These are phyloP conservation scores for Xylariaceae sp. DNA, from an alignment of 2,329 filamentous ascomycete species.

Conservation along the genomic window DNA sequence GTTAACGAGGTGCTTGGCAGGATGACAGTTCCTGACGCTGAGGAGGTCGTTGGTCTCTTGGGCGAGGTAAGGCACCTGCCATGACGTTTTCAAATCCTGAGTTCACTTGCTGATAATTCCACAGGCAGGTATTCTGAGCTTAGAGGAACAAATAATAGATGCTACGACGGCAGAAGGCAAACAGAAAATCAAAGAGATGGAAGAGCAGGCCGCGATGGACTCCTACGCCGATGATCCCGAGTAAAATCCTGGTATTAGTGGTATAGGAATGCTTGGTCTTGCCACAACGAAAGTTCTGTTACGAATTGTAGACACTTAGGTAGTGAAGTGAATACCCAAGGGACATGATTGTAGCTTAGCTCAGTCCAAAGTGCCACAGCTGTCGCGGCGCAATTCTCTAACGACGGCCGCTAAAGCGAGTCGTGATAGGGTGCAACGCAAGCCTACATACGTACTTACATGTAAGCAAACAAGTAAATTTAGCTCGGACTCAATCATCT, in stretches of 20 bases:
- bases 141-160: conserved; percentile 94
- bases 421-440: no score
- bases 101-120: conserved; percentile 32
- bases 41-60: conserved; percentile 81
- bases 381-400: no score
- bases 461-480: no score
- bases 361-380: no score
- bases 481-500: no score
- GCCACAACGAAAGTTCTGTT: no score
- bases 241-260: conserved; percentile 34
- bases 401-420: no score
- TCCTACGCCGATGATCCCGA: conserved; percentile 50
- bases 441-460: no score
- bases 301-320: no score
- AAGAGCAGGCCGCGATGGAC: conserved; percentile 57
- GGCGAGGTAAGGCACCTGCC: conserved; percentile 62
- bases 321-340: no score
- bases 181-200: conserved; percentile 77
- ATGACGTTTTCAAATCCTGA: neutral
- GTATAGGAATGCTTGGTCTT: no score
- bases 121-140: conserved; percentile 81
- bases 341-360: no score
- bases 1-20: conserved; percentile 87
- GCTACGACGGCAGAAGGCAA: conserved; percentile 88
- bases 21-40: conserved; percentile 87